Evolutionary conservation across 2,329 filamentous ascomycete genomes (phyloP).

Genomic region (Zymoseptoria passerinii): DNA sequence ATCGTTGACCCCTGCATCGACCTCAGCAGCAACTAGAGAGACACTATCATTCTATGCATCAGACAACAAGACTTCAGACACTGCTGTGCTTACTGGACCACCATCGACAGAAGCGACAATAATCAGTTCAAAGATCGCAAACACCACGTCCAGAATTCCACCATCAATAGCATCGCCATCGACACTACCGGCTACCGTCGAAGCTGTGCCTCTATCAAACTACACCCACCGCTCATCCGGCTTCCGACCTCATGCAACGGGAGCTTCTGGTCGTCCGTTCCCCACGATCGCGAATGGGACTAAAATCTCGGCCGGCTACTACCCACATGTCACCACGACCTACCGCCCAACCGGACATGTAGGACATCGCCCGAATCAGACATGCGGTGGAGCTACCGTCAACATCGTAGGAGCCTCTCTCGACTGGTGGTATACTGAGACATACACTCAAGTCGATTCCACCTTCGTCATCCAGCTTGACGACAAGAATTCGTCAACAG

Average conservation of each 20-base stretch:
- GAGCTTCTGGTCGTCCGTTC: neutral
- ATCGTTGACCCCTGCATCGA: neutral
- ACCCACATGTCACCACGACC: neutral
- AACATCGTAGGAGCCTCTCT: constrained; percentile 29
- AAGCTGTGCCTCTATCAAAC: neutral
- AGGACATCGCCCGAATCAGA: constrained; percentile 1
- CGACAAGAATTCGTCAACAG: constrained; percentile 21
- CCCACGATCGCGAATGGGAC: neutral
- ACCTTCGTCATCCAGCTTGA: constrained; percentile 25
- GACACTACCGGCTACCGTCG: neutral
- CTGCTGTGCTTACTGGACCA: neutral
- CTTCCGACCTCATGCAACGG: neutral
- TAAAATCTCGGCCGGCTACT: neutral
- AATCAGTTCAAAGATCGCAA: neutral
- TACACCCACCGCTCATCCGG: neutral
- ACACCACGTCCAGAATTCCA: neutral
- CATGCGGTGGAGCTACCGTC: constrained; percentile 26
- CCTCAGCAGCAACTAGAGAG: neutral
- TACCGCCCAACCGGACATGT: neutral
- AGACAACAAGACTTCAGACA: neutral
- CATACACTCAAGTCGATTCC: constrained; percentile 26
- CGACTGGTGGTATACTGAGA: constrained; percentile 29
- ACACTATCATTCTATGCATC: neutral
- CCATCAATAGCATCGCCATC: neutral
- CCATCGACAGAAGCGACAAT: neutral